A percentile compares a stretch with the other conserved stretches of the same genome.
phyloP scores from a whole-genome alignment of 2,329 filamentous ascomycete species.

The Colletotrichum abscissum region DNA sequence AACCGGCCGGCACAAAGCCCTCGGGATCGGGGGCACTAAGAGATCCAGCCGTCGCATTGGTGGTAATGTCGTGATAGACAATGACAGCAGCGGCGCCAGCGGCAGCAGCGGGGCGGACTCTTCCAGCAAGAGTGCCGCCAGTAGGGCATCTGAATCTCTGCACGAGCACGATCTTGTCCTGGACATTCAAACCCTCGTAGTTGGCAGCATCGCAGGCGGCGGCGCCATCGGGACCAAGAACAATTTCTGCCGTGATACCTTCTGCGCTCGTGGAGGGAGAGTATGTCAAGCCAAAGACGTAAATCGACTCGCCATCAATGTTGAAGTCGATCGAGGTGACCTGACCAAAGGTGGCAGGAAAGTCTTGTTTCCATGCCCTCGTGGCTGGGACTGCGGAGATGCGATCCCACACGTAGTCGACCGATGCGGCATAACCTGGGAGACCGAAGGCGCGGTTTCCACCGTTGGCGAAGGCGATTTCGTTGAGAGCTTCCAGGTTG shows the following conservation, averaged over 20 bases:
- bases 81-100: constrained; percentile 46
- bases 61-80: constrained; percentile 45
- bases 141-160: constrained; percentile 47
- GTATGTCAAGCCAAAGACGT: constrained; percentile 53
- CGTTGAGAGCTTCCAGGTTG: constrained; percentile 58
- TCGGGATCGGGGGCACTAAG: constrained; percentile 42
- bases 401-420: constrained; percentile 44
- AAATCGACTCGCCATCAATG: constrained; percentile 41
- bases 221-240: constrained; percentile 42
- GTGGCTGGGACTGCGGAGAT: constrained; percentile 42
- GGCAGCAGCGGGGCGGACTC: constrained; percentile 42
- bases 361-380: constrained; percentile 54
- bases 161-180: constrained; percentile 47
- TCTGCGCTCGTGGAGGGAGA: constrained; percentile 58
- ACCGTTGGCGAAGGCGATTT: constrained; percentile 59
- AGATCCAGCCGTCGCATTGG: constrained; percentile 46
- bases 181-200: constrained; percentile 41
- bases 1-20: constrained; percentile 43
- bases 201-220: constrained; percentile 41
- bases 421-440: constrained; percentile 48
- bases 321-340: constrained; percentile 31
- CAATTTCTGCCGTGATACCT: constrained; percentile 49
- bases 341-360: constrained; percentile 48
- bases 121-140: constrained; percentile 45
- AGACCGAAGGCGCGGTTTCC: constrained; percentile 50